phyloP scores from a whole-genome alignment of 139 green algal genomes.

The Microglena sp. region DNA sequence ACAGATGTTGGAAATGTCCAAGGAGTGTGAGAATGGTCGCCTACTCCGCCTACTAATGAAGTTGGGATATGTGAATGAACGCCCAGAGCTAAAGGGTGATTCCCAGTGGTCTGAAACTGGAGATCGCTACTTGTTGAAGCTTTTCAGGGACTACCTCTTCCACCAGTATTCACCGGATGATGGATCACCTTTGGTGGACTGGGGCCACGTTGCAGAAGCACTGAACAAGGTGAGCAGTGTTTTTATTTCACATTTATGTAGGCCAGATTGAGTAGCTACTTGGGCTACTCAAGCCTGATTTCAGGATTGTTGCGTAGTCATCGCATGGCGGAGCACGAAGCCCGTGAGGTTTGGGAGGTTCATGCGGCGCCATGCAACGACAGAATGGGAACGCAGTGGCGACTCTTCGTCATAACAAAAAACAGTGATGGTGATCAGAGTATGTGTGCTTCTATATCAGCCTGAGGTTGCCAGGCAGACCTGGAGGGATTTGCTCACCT shows the following conservation, averaged over 20 bases:
- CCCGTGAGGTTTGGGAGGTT: neutral
- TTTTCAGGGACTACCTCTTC: constrained; percentile 90
- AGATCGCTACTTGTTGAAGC: constrained; percentile 80
- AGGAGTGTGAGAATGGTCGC: constrained; percentile 81
- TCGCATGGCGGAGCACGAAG: too few relatives aligned
- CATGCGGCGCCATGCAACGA: too few relatives aligned
- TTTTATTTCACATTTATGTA: too few relatives aligned
- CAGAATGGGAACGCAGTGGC: too few relatives aligned
- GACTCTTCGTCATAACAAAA: neutral
- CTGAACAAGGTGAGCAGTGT: constrained; percentile 86
- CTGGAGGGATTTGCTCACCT: too few relatives aligned
- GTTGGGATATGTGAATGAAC: constrained; percentile 66
- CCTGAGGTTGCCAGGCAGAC: too few relatives aligned
- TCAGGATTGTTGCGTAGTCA: too few relatives aligned
- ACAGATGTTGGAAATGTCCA: constrained; percentile 56
- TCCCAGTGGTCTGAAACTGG: constrained; percentile 48
- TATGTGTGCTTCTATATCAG: too few relatives aligned
- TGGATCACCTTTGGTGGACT: constrained; percentile 70
- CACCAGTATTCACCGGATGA: constrained; percentile 59
- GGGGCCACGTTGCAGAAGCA: constrained; percentile 71
- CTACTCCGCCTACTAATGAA: constrained; percentile 77
- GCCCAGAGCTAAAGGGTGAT: constrained; percentile 34
- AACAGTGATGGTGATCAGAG: neutral
- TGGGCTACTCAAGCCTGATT: too few relatives aligned
- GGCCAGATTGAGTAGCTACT: too few relatives aligned